Percentiles rank a stretch among this genome's conserved stretches.
Evolutionary conservation across 371 early-diverging fungal species (phyloP).

Genomic region (Rhizopus arrhizus): DNA sequence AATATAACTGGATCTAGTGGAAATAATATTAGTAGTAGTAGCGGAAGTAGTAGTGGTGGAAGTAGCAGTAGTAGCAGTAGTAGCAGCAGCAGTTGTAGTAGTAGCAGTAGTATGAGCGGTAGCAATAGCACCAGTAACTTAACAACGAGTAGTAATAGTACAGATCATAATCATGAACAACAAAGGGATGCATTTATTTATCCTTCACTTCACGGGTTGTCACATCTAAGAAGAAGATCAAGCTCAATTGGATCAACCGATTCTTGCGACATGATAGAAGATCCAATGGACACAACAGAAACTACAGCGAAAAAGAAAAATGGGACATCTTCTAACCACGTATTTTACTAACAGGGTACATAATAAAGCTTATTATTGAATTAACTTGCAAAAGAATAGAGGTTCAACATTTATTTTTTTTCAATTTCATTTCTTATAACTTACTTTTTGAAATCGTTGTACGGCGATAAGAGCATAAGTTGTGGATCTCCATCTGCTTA

Average conservation of each 20-base stretch:
- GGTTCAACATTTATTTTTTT: background rate
- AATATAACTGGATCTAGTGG: no score
- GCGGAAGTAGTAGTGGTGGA: no score
- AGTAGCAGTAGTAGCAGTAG: no score
- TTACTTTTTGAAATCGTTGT: conserved; percentile 9
- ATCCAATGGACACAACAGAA: conserved; percentile 22
- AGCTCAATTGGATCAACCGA: conserved; percentile 41
- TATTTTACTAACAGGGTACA: no score
- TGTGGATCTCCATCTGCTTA: conserved; percentile 21
- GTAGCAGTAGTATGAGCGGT: no score
- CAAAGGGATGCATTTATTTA: no score
- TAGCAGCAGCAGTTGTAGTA: no score
- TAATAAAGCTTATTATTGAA: no score
- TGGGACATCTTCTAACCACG: background rate
- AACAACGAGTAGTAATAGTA: background rate
- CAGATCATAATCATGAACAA: conserved; percentile 9
- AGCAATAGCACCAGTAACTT: no score
- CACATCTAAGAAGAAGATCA: conserved; percentile 38
- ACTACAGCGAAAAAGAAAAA: conserved; percentile 7
- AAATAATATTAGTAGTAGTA: no score
- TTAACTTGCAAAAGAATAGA: no score
- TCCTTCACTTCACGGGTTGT: conserved; percentile 23
- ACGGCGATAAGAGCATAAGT: conserved; percentile 27
- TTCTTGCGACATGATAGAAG: conserved; percentile 18
- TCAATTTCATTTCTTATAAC: background rate